Conservation (phyloP, 2,329 filamentous ascomycete genomes). For the Aspergillus clavatus region DNA sequence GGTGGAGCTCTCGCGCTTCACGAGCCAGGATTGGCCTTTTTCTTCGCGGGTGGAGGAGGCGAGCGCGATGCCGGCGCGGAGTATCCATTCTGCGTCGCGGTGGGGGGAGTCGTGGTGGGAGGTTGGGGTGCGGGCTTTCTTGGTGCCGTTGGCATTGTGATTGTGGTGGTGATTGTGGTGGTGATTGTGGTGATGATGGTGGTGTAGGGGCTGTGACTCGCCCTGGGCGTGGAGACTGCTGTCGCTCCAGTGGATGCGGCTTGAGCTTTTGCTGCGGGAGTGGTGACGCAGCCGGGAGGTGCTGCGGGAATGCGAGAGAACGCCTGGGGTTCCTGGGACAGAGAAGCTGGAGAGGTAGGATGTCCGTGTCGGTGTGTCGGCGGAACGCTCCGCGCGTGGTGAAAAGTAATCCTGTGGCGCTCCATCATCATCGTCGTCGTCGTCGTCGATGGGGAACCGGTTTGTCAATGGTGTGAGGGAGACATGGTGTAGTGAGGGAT, state of each 20-base stretch:
- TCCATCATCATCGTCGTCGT: conserved; percentile 40
- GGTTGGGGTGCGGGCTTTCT: not conserved
- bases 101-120: conserved; percentile 6
- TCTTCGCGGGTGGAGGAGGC: conserved; percentile 54
- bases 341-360: conserved; percentile 41
- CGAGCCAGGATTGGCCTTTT: conserved; percentile 60
- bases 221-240: conserved; percentile 30
- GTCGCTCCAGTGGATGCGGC: conserved; percentile 30
- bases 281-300: conserved; percentile 33
- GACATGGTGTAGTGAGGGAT: conserved; percentile 55
- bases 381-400: conserved; percentile 12
- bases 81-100: conserved; percentile 53
- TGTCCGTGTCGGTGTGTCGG: conserved; percentile 29
- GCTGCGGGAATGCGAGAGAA: conserved; percentile 41
- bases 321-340: conserved; percentile 40
- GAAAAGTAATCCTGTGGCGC: conserved; percentile 33
- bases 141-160: conserved; percentile 7
- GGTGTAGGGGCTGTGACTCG: conserved; percentile 22
- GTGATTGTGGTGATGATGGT: conserved; percentile 12
- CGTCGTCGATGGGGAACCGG: conserved; percentile 50
- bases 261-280: conserved; percentile 33
- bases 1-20: conserved; percentile 53
- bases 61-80: conserved; percentile 54
- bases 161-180: too few relatives aligned
- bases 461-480: conserved; percentile 57